Evolutionary conservation across 257 asterid species (phyloP).

Genomic region (Craterostigma plantagineum): DNA sequence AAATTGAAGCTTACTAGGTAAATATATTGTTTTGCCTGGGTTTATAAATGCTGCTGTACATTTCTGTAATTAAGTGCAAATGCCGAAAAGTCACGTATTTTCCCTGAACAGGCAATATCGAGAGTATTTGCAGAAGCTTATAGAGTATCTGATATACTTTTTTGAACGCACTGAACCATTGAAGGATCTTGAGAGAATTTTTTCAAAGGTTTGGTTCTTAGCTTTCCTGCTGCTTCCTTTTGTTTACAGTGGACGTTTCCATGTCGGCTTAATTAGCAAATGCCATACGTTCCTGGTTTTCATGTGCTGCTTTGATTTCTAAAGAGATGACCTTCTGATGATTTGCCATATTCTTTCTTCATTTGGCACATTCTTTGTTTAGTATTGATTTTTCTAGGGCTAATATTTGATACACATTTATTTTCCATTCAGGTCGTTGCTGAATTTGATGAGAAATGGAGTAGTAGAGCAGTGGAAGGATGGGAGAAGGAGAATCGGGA

Average conservation of each 20-base stretch:
- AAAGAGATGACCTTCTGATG: neutral
- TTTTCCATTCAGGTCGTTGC: constrained; percentile 30
- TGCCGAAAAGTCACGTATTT: neutral
- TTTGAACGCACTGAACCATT: constrained; percentile 76
- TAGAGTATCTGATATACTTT: constrained; percentile 62
- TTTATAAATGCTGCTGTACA: no score
- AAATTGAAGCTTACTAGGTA: constrained; percentile 73
- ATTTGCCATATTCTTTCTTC: no score
- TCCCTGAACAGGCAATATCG: constrained; percentile 46
- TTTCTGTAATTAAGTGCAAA: no score
- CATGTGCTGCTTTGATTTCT: neutral
- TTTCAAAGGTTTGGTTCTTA: constrained; percentile 42
- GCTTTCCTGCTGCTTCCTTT: neutral
- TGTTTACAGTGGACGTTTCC: neutral
- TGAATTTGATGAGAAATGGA: constrained; percentile 89
- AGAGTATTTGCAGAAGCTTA: constrained; percentile 64
- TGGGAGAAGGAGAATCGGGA: constrained; percentile 59
- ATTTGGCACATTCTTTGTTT: no score
- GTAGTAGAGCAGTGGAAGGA: constrained; percentile 46
- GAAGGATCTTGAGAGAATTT: constrained; percentile 80
- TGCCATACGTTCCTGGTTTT: neutral
- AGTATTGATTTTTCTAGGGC: no score
- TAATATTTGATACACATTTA: neutral
- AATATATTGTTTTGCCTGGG: neutral
- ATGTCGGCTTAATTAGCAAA: constrained; percentile 6